These are phyloP conservation scores for Carex kokanica DNA, from an alignment of 176 grass and related monocot species.

Conservation along the genomic window DNA sequence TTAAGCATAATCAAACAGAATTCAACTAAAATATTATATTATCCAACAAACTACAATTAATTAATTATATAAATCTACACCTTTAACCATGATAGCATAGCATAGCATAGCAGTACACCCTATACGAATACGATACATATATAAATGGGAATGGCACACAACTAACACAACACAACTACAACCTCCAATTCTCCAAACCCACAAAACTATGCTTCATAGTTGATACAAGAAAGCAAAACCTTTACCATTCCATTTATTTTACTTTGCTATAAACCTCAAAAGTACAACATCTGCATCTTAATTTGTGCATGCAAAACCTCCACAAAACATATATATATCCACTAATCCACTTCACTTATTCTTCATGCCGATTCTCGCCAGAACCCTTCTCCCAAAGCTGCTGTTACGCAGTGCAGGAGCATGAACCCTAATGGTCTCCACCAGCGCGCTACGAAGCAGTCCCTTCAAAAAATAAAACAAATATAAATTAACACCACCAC, in stretches of 20 bases:
- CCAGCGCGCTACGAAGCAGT: constrained; percentile 27
- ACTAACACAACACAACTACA: constrained; percentile 1
- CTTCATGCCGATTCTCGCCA: constrained; percentile 54
- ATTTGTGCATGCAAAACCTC: neutral
- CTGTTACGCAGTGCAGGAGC: constrained; percentile 34
- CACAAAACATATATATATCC: neutral
- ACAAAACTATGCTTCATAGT: constrained; percentile 8
- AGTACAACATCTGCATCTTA: neutral
- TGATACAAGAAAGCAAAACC: constrained; percentile 26
- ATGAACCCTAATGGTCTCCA: constrained; percentile 42
- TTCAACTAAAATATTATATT: constrained; percentile 29
- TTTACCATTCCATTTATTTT: constrained; percentile 20
- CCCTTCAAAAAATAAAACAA: constrained; percentile 39
- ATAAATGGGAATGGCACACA: neutral
- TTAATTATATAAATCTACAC: constrained; percentile 5
- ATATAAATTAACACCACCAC: neutral
- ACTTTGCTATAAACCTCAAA: constrained; percentile 6
- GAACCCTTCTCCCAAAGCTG: constrained; percentile 65
- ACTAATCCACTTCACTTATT: constrained; percentile 46
- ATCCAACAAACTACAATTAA: neutral
- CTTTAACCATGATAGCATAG: too few relatives aligned
- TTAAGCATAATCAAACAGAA: constrained; percentile 28
- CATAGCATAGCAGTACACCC: neutral
- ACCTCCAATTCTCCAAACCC: neutral
- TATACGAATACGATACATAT: neutral